Conservation (phyloP, 306 rosid genomes). For the Carpinus fangiana region DNA sequence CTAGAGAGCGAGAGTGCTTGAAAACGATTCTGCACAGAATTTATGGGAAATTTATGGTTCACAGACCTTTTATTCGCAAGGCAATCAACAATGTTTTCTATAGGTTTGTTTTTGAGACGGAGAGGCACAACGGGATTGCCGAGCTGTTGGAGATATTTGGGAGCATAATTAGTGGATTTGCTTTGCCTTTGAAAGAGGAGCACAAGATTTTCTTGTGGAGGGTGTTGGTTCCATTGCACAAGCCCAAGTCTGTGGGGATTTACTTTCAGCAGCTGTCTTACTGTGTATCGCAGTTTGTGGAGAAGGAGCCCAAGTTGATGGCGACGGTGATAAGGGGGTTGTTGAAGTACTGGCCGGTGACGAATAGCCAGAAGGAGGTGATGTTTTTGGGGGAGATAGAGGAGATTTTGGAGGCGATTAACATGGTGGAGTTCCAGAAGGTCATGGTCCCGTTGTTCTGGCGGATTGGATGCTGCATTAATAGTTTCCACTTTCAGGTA, state of each 20-base stretch:
- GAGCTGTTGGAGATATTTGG: constrained; percentile 87
- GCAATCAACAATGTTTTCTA: constrained; percentile 66
- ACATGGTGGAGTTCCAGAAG: constrained; percentile 82
- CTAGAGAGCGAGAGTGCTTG: constrained; percentile 82
- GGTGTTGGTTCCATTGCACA: constrained; percentile 87
- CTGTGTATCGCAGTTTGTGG: constrained; percentile 70
- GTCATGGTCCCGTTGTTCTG: constrained; percentile 78
- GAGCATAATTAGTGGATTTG: constrained; percentile 81
- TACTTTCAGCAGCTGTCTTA: constrained; percentile 78
- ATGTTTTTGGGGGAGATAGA: constrained; percentile 85
- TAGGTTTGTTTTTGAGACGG: constrained; percentile 68
- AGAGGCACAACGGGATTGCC: constrained; percentile 74
- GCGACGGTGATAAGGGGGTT: constrained; percentile 72
- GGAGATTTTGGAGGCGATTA: constrained; percentile 81
- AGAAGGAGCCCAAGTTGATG: constrained; percentile 82
- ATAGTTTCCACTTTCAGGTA: constrained; percentile 90
- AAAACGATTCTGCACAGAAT: constrained; percentile 81
- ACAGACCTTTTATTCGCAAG: constrained; percentile 76
- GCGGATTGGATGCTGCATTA: constrained; percentile 77
- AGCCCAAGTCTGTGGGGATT: constrained; percentile 63
- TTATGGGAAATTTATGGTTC: constrained; percentile 94
- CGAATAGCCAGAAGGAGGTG: constrained; percentile 85
- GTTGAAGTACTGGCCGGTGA: constrained; percentile 80
- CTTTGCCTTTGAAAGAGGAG: constrained; percentile 87
- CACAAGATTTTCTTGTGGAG: constrained; percentile 90